Percentiles rank a stretch among this genome's conserved stretches.
Conservation (phyloP, 1,284 basidiomycete species). For the Pisolithus thermaeus region DNA sequence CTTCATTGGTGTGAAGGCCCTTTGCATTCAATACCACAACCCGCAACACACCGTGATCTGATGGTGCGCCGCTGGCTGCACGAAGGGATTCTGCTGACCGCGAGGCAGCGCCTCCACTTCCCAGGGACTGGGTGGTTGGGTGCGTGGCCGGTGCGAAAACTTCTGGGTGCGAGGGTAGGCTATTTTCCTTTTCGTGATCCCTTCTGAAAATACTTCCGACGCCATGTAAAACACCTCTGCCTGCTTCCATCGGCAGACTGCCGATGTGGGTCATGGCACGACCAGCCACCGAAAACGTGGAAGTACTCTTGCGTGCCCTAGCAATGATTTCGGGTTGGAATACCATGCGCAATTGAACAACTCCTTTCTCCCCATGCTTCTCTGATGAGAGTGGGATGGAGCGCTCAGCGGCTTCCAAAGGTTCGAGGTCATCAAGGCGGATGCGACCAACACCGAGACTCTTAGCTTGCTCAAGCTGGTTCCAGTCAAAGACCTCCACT, state of each 20-base stretch:
- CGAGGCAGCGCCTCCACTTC: conserved; percentile 29
- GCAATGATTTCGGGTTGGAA: conserved; percentile 89
- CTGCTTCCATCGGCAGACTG: conserved; percentile 71
- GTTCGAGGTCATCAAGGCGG: conserved; percentile 74
- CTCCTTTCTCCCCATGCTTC: conserved; percentile 77
- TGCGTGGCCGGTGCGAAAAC: conserved; percentile 44
- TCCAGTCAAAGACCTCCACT: conserved; percentile 93
- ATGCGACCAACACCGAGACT: conserved; percentile 73
- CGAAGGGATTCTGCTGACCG: conserved; percentile 30
- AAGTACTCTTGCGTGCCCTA: conserved; percentile 73
- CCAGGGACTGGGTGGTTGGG: conserved; percentile 31
- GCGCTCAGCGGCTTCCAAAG: conserved; percentile 66
- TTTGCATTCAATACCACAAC: conserved; percentile 71
- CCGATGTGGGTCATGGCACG: conserved; percentile 82
- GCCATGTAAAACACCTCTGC: conserved; percentile 80
- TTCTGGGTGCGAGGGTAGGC: conserved; percentile 25
- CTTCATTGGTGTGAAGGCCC: conserved; percentile 56
- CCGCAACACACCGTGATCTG: conserved; percentile 60
- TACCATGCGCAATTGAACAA: conserved; percentile 65
- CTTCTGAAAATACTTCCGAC: conserved; percentile 67
- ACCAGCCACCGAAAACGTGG: conserved; percentile 78
- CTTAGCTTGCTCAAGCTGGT: conserved; percentile 82
- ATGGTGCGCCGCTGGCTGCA: conserved; percentile 22
- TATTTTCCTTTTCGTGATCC: conserved; percentile 31
- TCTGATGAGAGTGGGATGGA: conserved; percentile 50